These are phyloP conservation scores for Drosera spatulata DNA, from an alignment of 179 eudicot genomes.

Conservation along the genomic window DNA sequence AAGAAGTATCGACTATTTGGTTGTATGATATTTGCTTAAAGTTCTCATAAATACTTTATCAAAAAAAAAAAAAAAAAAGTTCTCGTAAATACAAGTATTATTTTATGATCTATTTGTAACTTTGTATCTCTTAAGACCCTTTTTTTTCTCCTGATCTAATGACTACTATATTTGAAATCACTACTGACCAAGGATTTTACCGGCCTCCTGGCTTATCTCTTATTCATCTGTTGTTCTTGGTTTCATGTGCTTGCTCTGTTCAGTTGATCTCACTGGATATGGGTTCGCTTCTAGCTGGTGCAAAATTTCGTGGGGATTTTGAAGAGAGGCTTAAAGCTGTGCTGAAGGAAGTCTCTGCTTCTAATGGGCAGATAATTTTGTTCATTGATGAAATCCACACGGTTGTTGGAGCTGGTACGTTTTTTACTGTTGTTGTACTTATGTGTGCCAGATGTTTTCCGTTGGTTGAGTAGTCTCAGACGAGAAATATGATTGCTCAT, in stretches of 20 bases:
- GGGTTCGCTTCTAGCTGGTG: constrained; percentile 97
- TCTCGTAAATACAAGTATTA: too few species aligned
- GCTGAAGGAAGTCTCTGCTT: constrained; percentile 84
- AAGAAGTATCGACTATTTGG: too few species aligned
- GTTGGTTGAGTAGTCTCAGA: too few species aligned
- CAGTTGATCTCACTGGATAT: constrained; percentile 95
- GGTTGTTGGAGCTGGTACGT: constrained; percentile 91
- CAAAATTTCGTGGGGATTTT: constrained; percentile 92
- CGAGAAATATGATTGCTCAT: too few species aligned
- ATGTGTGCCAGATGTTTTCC: too few species aligned
- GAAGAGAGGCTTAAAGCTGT: constrained; percentile 97
- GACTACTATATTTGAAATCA: too few species aligned
- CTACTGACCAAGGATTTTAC: too few species aligned
- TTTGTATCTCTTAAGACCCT: too few species aligned
- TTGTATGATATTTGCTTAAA: too few species aligned
- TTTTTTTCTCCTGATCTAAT: too few species aligned
- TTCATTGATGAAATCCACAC: constrained; percentile 97
- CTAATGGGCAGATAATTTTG: constrained; percentile 87
- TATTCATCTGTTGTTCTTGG: background rate
- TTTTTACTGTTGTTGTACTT: background rate
- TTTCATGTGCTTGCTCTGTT: constrained; percentile 3
- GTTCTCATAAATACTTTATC: background rate
- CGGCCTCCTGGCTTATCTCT: background rate
- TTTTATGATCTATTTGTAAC: too few species aligned
- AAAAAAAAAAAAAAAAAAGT: too few species aligned